Evolutionary conservation across 2,329 filamentous ascomycete species (phyloP).

Genomic region (Lachnellula willkommii): DNA sequence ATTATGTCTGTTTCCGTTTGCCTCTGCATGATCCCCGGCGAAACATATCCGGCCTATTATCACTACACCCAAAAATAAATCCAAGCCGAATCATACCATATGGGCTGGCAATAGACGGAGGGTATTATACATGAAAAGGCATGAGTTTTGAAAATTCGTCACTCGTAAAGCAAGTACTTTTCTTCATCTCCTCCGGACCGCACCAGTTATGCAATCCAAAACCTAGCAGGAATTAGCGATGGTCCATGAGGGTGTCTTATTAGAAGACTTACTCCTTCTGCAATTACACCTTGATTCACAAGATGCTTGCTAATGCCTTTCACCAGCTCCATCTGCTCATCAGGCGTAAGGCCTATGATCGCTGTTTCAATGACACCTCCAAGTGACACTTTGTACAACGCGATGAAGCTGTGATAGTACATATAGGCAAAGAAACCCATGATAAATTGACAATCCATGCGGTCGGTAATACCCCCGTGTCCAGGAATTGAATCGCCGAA

Average conservation of each 20-base stretch:
- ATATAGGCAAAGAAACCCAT: slow-evolving; percentile 99
- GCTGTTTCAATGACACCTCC: slow-evolving; percentile 85
- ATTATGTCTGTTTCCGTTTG: not conserved
- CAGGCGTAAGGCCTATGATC: slow-evolving; percentile 78
- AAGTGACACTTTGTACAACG: slow-evolving; percentile 76
- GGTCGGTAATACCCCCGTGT: slow-evolving; percentile 95
- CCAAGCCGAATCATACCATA: slow-evolving; percentile 12
- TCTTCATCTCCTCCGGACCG: slow-evolving; percentile 23
- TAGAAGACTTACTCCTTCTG: slow-evolving; percentile 28
- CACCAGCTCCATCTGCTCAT: slow-evolving; percentile 83
- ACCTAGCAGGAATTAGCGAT: slow-evolving; percentile 17
- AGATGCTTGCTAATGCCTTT: slow-evolving; percentile 59
- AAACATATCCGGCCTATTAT: not conserved
- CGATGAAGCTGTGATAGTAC: slow-evolving; percentile 98
- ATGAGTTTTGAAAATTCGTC: slow-evolving; percentile 21
- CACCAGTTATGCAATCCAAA: slow-evolving; percentile 26
- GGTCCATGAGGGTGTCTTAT: not conserved
- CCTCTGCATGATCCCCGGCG: not conserved
- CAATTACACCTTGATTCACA: slow-evolving; percentile 51
- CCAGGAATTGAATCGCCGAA: slow-evolving; percentile 98
- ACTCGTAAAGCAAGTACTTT: slow-evolving; percentile 21
- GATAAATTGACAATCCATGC: slow-evolving; percentile 99
- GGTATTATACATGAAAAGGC: slow-evolving; percentile 23
- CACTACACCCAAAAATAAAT: slow-evolving; percentile 13
- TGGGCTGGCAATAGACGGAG: slow-evolving; percentile 14